These are phyloP conservation scores for Psidium guajava DNA, from an alignment of 345 rosid genomes.

Conservation along the genomic window DNA sequence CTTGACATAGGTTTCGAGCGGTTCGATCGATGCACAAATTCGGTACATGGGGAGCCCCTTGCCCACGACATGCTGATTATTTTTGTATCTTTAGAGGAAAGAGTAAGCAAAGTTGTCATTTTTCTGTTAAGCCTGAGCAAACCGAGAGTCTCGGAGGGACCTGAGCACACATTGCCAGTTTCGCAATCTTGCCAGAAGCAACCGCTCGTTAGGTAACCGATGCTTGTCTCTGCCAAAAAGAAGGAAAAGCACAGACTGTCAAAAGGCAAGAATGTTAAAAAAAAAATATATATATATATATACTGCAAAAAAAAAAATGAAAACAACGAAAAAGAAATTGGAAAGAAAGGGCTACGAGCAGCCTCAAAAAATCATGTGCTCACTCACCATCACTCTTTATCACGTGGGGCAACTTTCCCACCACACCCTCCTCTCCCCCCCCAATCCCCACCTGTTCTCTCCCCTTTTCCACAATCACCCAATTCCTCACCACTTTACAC, in stretches of 20 bases:
- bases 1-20: neutral
- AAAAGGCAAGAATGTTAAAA: neutral
- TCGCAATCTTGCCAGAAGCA: neutral
- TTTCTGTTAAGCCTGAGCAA: neutral
- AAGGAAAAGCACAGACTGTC: neutral
- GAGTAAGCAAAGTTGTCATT: neutral
- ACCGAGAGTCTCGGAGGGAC: neutral
- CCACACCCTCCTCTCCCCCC: neutral
- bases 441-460: neutral
- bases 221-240: neutral
- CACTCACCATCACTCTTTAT: neutral
- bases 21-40: neutral
- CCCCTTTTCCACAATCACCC: neutral
- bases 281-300: too few relatives aligned
- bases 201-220: neutral
- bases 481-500: neutral
- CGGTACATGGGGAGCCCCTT: neutral
- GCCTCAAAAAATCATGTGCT: neutral
- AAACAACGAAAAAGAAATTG: neutral
- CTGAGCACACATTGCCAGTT: neutral
- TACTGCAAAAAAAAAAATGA: too few relatives aligned
- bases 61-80: neutral
- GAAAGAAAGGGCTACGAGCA: neutral
- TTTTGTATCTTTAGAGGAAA: neutral
- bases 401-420: neutral